Evolutionary conservation across 495 filamentous ascomycete species (phyloP).

Genomic region (Talaromyces liani): DNA sequence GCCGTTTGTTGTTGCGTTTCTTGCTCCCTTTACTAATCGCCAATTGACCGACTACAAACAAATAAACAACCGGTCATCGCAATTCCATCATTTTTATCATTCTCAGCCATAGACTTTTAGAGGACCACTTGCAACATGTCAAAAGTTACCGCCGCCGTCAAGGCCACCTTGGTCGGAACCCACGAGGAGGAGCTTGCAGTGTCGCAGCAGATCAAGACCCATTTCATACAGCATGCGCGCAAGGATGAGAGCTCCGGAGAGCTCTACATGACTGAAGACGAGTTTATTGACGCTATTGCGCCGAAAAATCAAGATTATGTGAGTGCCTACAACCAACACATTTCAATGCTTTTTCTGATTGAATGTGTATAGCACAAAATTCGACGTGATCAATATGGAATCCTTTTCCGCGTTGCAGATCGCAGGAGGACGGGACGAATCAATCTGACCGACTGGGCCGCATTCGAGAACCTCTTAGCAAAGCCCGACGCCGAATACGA

Average conservation of each 20-base stretch:
- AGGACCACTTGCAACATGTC: constrained; percentile 25
- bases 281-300: constrained; percentile 87
- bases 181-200: constrained; percentile 53
- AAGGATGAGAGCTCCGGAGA: constrained; percentile 72
- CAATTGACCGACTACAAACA: background rate
- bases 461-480: constrained; percentile 84
- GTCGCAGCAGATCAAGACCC: constrained; percentile 59
- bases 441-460: constrained; percentile 76
- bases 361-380: constrained; percentile 74
- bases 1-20: background rate
- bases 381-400: constrained; percentile 84
- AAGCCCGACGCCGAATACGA: constrained; percentile 98
- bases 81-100: background rate
- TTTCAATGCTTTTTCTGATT: background rate
- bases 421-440: constrained; percentile 62
- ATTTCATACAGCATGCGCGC: constrained; percentile 70
- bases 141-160: constrained; percentile 62
- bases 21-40: background rate
- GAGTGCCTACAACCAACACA: constrained; percentile 25
- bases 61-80: background rate
- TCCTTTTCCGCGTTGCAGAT: constrained; percentile 89
- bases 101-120: constrained; percentile 5
- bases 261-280: constrained; percentile 67
- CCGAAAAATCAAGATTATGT: constrained; percentile 87
- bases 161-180: constrained; percentile 67